These are phyloP conservation scores for Trametes cingulata DNA, from an alignment of 768 basidiomycete species.

Conservation along the genomic window DNA sequence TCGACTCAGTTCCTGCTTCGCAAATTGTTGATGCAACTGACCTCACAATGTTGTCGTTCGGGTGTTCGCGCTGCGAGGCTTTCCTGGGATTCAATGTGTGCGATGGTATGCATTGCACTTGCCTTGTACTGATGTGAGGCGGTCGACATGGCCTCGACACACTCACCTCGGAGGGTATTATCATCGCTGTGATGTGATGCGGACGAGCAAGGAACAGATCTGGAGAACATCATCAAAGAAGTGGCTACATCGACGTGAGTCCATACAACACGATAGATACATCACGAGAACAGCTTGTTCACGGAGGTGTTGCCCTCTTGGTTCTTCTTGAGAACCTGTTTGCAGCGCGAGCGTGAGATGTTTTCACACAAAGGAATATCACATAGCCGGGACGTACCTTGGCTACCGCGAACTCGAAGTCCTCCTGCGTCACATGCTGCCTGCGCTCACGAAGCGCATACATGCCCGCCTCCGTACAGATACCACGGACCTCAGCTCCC, in stretches of 20 bases:
- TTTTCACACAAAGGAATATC: background rate
- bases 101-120: too few relatives aligned
- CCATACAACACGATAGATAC: background rate
- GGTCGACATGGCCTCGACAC: too few relatives aligned
- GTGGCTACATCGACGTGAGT: slow-evolving; percentile 5
- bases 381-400: slow-evolving; percentile 54
- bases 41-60: too few relatives aligned
- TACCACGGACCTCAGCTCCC: slow-evolving; percentile 95
- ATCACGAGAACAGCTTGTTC: slow-evolving; percentile 90
- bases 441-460: slow-evolving; percentile 93
- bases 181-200: background rate
- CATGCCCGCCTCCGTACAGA: slow-evolving; percentile 99
- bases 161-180: too few relatives aligned
- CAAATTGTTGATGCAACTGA: background rate
- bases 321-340: slow-evolving; percentile 89
- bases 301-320: slow-evolving; percentile 93
- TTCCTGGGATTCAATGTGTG: background rate
- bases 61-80: too few relatives aligned
- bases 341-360: background rate
- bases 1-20: background rate
- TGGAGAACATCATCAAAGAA: background rate
- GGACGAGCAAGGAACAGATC: background rate
- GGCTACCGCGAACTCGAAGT: slow-evolving; percentile 97
- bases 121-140: too few relatives aligned
- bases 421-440: slow-evolving; percentile 97